phyloP scores from a whole-genome alignment of 345 rosid species.

The Anacardium occidentale region DNA sequence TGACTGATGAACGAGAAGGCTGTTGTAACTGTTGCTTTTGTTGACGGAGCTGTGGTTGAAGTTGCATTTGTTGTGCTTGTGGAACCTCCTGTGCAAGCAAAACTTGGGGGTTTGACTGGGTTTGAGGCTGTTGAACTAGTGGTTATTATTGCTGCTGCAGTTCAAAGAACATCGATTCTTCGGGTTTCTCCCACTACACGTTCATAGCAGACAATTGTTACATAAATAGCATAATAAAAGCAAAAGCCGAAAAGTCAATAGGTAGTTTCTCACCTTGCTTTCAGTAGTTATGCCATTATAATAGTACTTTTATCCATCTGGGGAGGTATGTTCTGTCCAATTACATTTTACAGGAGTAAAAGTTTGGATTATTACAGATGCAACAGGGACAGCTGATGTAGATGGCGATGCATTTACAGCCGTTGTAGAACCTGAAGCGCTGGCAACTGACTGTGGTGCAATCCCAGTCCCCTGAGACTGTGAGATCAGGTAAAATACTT shows the following conservation, averaged over 20 bases:
- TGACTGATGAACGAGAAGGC: constrained; percentile 39
- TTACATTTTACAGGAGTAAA: constrained; percentile 54
- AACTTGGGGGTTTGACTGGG: constrained; percentile 47
- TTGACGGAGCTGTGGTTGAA: constrained; percentile 49
- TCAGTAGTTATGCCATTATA: constrained; percentile 75
- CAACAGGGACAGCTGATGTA: constrained; percentile 35
- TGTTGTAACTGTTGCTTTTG: constrained; percentile 59
- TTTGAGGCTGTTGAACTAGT: constrained; percentile 49
- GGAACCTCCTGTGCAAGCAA: constrained; percentile 49
- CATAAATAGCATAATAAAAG: constrained; percentile 1
- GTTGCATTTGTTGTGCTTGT: constrained; percentile 59
- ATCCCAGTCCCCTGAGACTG: constrained; percentile 62
- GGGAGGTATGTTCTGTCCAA: constrained; percentile 98
- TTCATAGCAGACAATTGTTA: constrained; percentile 19
- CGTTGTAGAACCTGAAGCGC: constrained; percentile 42
- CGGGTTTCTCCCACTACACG: constrained; percentile 94
- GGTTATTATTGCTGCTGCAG: constrained; percentile 52
- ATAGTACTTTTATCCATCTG: constrained; percentile 96
- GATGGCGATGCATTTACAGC: constrained; percentile 49
- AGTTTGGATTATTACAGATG: constrained; percentile 35
- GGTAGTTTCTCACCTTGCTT: constrained; percentile 69
- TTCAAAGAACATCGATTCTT: constrained; percentile 65
- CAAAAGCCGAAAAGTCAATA: constrained; percentile 11
- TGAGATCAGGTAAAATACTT: constrained; percentile 11
- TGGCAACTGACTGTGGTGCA: constrained; percentile 40